Evolutionary conservation across 2,329 filamentous ascomycete species (phyloP).

Genomic region (Cytospora piceae): DNA sequence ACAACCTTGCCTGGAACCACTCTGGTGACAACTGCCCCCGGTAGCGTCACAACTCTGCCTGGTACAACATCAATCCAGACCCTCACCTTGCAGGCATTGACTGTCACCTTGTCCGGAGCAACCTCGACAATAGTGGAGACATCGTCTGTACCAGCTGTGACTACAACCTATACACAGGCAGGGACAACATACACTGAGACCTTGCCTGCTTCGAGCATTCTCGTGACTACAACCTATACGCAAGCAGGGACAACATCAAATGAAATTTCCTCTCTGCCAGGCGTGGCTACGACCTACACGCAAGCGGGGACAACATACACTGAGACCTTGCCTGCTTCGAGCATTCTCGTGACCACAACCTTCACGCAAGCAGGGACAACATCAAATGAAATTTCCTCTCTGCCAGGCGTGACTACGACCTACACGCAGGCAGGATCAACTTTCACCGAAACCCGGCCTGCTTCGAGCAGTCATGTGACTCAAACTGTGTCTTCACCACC

Average conservation of each 20-base stretch:
- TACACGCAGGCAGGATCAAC: constrained; percentile 15
- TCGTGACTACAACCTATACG: no score
- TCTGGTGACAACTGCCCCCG: constrained; percentile 26
- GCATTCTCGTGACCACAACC: constrained; percentile 5
- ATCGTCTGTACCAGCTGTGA: constrained; percentile 19
- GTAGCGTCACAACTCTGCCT: constrained; percentile 15
- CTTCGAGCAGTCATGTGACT: constrained; percentile 9
- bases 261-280: background rate
- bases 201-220: constrained; percentile 34
- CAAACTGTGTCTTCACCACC: constrained; percentile 31
- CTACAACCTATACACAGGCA: constrained; percentile 34
- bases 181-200: constrained; percentile 33
- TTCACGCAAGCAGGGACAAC: constrained; percentile 16
- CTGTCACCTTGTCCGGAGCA: background rate
- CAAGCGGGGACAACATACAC: no score
- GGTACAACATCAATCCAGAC: constrained; percentile 18
- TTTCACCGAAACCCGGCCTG: background rate
- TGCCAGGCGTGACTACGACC: constrained; percentile 1
- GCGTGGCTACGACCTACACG: background rate
- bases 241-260: background rate
- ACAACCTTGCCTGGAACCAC: constrained; percentile 32
- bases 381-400: background rate
- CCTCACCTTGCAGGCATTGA: constrained; percentile 12
- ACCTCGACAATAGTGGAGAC: background rate
- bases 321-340: constrained; percentile 31